A percentile compares a stretch with the other conserved stretches of the same genome.
Conservation (phyloP, 805 yeast species). For the Metschnikowia amazonensis region DNA sequence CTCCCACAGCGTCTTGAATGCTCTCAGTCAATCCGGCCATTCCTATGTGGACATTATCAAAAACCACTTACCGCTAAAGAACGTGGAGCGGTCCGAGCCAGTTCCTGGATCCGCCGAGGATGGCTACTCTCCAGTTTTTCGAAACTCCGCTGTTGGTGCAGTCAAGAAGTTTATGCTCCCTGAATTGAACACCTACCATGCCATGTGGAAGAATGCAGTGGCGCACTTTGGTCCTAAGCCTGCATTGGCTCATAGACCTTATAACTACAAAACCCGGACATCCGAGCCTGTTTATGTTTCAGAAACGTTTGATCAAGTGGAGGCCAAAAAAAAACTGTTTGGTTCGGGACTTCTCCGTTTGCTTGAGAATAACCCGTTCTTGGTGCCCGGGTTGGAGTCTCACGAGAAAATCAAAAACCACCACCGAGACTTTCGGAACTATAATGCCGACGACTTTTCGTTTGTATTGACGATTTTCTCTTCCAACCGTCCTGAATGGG, state of each 20-base stretch:
- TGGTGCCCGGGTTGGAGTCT: slow-evolving; percentile 15
- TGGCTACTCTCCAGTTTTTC: slow-evolving; percentile 51
- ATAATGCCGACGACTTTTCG: slow-evolving; percentile 17
- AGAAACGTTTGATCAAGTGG: slow-evolving; percentile 28
- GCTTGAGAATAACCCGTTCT: slow-evolving; percentile 21
- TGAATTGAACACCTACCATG: slow-evolving; percentile 41
- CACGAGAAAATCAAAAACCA: slow-evolving; percentile 24
- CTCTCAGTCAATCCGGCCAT: slow-evolving; percentile 9
- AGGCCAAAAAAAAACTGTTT: slow-evolving; percentile 27
- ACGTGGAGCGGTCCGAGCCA: slow-evolving; percentile 17
- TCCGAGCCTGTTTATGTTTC: slow-evolving; percentile 30
- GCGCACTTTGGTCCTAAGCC: slow-evolving; percentile 32
- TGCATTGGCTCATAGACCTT: slow-evolving; percentile 46
- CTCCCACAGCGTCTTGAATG: slow-evolving; percentile 18
- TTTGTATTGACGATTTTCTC: slow-evolving; percentile 57
- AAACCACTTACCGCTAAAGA: slow-evolving; percentile 17
- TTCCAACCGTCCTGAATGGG: slow-evolving; percentile 65
- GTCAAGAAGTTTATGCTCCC: slow-evolving; percentile 42
- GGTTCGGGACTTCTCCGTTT: slow-evolving; percentile 40
- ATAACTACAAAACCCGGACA: slow-evolving; percentile 24
- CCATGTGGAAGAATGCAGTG: slow-evolving; percentile 42
- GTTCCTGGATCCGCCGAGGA: slow-evolving; percentile 37
- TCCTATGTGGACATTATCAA: slow-evolving; percentile 13
- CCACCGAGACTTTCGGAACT: slow-evolving; percentile 8
- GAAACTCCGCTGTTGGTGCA: slow-evolving; percentile 34